Evolutionary conservation across 345 rosid species (phyloP).

Genomic region (Eutrema heterophyllum): DNA sequence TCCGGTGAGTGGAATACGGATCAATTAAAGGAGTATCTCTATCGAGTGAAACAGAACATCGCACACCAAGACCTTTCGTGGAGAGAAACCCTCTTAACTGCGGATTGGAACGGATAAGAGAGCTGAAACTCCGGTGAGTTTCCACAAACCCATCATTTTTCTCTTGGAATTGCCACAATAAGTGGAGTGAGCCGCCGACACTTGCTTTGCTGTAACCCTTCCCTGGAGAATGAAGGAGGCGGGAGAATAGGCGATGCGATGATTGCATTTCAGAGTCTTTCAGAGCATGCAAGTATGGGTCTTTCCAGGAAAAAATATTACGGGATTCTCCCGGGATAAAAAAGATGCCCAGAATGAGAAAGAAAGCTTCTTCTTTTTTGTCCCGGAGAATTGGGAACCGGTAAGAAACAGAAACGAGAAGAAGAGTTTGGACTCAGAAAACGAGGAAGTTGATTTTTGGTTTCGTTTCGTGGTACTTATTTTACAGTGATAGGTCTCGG

Average conservation of each 20-base stretch:
- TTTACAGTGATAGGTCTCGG: conserved; percentile 12
- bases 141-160: conserved; percentile 6
- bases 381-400: not conserved
- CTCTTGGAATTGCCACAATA: conserved; percentile 5
- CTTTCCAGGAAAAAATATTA: not conserved
- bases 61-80: conserved; percentile 23
- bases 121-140: conserved; percentile 23
- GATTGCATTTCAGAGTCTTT: conserved; percentile 40
- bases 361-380: not conserved
- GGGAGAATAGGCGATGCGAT: conserved; percentile 45
- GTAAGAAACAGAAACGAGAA: not conserved
- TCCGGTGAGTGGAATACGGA: conserved; percentile 35
- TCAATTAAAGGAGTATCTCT: conserved; percentile 9
- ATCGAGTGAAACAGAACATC: conserved; percentile 38
- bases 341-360: not conserved
- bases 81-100: conserved; percentile 28
- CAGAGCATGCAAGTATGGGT: conserved; percentile 9
- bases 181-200: conserved; percentile 26
- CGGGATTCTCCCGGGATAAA: not conserved
- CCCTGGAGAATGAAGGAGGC: conserved; percentile 41
- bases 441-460: not conserved
- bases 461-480: not conserved
- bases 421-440: not conserved
- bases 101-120: conserved; percentile 18
- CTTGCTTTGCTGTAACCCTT: conserved; percentile 19